A percentile compares a stretch with the other conserved stretches of the same genome.
These are phyloP conservation scores for Suillus luteus DNA, from an alignment of 768 basidiomycete genomes.

Conservation along the genomic window DNA sequence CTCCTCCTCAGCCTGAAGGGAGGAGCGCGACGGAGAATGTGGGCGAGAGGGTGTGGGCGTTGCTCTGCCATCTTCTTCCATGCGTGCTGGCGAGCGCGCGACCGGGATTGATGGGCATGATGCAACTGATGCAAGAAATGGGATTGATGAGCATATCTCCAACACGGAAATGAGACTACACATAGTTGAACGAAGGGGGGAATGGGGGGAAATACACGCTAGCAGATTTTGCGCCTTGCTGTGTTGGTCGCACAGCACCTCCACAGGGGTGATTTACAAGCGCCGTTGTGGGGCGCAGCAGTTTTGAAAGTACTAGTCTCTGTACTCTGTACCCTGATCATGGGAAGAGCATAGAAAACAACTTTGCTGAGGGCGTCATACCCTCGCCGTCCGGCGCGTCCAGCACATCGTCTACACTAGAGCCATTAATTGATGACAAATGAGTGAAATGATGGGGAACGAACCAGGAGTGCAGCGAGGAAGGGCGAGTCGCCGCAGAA, in stretches of 20 bases:
- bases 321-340: constrained; percentile 59
- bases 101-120: constrained; percentile 35
- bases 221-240: no score
- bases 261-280: no score
- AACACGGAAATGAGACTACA: no score
- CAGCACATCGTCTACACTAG: constrained; percentile 73
- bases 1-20: constrained; percentile 60
- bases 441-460: constrained; percentile 16
- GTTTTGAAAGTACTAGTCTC: constrained; percentile 55
- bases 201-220: no score
- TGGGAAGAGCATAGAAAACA: constrained; percentile 67
- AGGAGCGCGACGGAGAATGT: constrained; percentile 52
- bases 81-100: constrained; percentile 30
- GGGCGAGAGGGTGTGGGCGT: constrained; percentile 59
- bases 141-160: no score
- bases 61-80: constrained; percentile 34
- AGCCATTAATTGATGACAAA: constrained; percentile 8
- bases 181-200: no score
- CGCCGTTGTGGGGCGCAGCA: no score
- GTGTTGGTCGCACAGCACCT: no score
- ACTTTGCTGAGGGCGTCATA: constrained; percentile 71
- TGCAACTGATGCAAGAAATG: no score
- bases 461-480: constrained; percentile 60
- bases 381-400: constrained; percentile 72
- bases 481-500: constrained; percentile 65